A percentile compares a stretch with the other conserved stretches of the same genome.
Conservation (phyloP, 768 basidiomycete species). For the Myochromella boudieri region DNA sequence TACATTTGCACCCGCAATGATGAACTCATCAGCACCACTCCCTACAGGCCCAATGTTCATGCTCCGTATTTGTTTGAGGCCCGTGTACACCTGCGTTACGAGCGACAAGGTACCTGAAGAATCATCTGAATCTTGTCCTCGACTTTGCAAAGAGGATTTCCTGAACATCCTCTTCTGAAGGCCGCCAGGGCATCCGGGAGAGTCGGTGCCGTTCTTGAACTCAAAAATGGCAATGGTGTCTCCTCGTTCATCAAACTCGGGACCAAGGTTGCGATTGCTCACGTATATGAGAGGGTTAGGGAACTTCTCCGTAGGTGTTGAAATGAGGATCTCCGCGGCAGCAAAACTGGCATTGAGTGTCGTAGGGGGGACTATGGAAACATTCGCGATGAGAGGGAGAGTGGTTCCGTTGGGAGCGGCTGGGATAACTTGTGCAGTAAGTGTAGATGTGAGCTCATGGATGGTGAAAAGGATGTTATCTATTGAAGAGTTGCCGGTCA, state of each 20-base stretch:
- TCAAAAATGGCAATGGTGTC: slow-evolving; percentile 61
- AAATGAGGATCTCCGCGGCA: slow-evolving; percentile 55
- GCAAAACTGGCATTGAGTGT: slow-evolving; percentile 40
- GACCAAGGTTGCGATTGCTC: slow-evolving; percentile 57
- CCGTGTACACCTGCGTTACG: slow-evolving; percentile 51
- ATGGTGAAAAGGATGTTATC: slow-evolving; percentile 50
- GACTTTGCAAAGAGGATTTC: not conserved
- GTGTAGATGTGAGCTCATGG: slow-evolving; percentile 51
- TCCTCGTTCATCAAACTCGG: slow-evolving; percentile 43
- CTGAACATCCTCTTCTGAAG: slow-evolving; percentile 18
- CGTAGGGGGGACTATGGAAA: slow-evolving; percentile 41
- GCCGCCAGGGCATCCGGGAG: not conserved
- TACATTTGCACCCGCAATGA: slow-evolving; percentile 51
- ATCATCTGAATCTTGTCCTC: not conserved
- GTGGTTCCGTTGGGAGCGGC: slow-evolving; percentile 48
- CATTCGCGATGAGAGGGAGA: slow-evolving; percentile 41
- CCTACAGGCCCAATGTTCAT: slow-evolving; percentile 48
- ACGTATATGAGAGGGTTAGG: slow-evolving; percentile 49
- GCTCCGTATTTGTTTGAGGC: slow-evolving; percentile 53
- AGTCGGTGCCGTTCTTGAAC: slow-evolving; percentile 26
- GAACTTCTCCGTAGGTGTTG: slow-evolving; percentile 39
- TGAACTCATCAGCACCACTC: slow-evolving; percentile 41
- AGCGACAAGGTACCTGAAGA: slow-evolving; percentile 34
- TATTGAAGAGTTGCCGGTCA: slow-evolving; percentile 11
- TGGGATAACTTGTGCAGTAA: slow-evolving; percentile 52